Percentiles rank a stretch among this genome's conserved stretches.
These are phyloP conservation scores for Rhizoclosmatium globosum DNA, from an alignment of 192 early-diverging fungal genomes.

Conservation along the genomic window DNA sequence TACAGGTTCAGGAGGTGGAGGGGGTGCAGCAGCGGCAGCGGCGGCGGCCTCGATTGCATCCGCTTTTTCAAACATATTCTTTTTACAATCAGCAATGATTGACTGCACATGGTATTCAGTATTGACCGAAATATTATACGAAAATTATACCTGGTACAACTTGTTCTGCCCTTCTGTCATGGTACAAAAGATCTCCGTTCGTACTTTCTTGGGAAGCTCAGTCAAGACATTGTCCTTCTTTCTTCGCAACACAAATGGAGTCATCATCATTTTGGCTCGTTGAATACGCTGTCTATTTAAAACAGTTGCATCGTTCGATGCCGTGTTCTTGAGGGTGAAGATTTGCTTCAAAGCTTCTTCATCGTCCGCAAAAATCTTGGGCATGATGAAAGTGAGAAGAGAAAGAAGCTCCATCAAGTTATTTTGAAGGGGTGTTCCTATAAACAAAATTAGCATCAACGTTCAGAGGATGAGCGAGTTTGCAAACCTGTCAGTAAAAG, in stretches of 20 bases:
- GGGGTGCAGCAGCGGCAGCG: conserved; percentile 7
- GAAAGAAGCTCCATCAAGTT: conserved; percentile 85
- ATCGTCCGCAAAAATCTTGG: conserved; percentile 72
- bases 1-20: neutral
- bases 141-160: conserved; percentile 40
- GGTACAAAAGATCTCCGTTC: conserved; percentile 33
- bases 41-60: neutral
- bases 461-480: neutral
- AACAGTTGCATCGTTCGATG: conserved; percentile 31
- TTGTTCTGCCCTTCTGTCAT: conserved; percentile 38
- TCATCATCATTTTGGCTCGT: conserved; percentile 83
- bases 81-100: conserved; percentile 47
- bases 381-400: conserved; percentile 88
- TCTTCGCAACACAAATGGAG: conserved; percentile 87
- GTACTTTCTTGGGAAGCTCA: conserved; percentile 47
- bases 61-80: conserved; percentile 17
- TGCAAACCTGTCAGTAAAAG: conserved; percentile 26
- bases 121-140: neutral
- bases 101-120: neutral
- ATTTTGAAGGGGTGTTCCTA: conserved; percentile 95
- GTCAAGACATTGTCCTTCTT: conserved; percentile 68
- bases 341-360: conserved; percentile 61
- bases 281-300: conserved; percentile 67
- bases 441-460: neutral
- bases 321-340: conserved; percentile 66